Percentiles rank a stretch among this genome's conserved stretches.
These are phyloP conservation scores for Fusarium anthophilum DNA, from an alignment of 2,329 filamentous ascomycete species.

Conservation along the genomic window DNA sequence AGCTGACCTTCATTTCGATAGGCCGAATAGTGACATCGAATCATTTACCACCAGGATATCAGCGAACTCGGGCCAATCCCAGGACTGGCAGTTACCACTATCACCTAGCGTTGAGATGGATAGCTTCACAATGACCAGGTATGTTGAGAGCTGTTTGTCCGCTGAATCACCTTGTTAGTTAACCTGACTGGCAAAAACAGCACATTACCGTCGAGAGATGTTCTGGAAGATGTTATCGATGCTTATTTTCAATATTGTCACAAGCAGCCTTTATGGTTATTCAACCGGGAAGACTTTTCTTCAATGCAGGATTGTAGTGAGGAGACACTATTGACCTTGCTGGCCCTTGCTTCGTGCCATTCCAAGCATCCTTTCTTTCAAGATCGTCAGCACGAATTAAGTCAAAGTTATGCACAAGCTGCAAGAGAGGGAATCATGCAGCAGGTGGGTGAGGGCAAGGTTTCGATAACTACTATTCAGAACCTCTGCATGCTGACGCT, in stretches of 20 bases:
- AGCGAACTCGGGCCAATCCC: not conserved
- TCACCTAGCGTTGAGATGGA: not conserved
- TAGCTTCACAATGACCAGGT: not conserved
- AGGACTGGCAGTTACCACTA: not conserved
- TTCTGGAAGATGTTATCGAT: not conserved
- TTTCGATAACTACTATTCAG: not conserved
- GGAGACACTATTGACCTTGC: not conserved
- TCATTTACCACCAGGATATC: not conserved
- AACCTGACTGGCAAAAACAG: not conserved
- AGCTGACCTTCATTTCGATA: not conserved
- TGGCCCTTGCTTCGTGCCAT: not conserved
- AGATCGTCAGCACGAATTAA: not conserved
- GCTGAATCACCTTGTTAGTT: no score
- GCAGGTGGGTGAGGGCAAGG: not conserved
- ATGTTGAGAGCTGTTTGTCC: accelerated
- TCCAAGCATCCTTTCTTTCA: not conserved
- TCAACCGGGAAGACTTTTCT: not conserved
- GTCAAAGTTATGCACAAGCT: not conserved
- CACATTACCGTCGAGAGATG: not conserved
- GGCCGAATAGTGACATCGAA: not conserved
- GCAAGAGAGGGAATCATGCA: not conserved
- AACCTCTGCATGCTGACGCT: not conserved
- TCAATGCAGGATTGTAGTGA: not conserved
- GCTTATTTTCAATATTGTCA: not conserved
- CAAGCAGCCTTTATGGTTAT: not conserved